phyloP scores from a whole-genome alignment of 176 grass and related monocot species.

The Cymbopogon citratus region DNA sequence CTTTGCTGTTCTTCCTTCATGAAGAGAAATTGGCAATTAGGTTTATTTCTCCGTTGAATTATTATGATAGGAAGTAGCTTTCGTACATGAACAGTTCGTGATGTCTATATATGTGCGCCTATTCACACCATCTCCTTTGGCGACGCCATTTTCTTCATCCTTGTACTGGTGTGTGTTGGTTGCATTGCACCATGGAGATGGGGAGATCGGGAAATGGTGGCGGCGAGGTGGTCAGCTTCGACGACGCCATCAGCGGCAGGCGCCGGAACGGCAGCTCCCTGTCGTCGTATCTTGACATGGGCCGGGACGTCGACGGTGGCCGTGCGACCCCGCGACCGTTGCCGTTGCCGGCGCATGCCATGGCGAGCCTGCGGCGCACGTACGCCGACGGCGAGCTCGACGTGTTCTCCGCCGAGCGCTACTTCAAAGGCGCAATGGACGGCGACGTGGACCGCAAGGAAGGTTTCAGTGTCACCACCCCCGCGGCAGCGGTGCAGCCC shows the following conservation, averaged over 20 bases:
- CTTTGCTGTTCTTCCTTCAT: constrained; percentile 12
- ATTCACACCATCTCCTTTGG: neutral
- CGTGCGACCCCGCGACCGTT: neutral
- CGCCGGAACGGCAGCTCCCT: constrained; percentile 32
- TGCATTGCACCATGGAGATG: constrained; percentile 19
- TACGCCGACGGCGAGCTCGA: constrained; percentile 65
- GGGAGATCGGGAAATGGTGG: constrained; percentile 21
- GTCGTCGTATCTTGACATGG: constrained; percentile 38
- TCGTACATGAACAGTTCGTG: neutral
- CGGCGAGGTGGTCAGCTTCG: constrained; percentile 20
- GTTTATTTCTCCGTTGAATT: neutral
- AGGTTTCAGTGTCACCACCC: neutral
- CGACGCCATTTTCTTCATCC: neutral
- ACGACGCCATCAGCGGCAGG: constrained; percentile 3
- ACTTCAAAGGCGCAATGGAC: constrained; percentile 60
- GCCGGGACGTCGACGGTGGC: neutral
- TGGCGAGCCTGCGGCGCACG: constrained; percentile 29
- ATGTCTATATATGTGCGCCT: constrained; percentile 30
- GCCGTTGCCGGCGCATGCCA: constrained; percentile 15
- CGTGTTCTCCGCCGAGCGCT: constrained; percentile 65
- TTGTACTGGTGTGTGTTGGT: neutral
- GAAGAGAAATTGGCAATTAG: constrained; percentile 19
- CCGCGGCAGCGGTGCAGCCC: neutral
- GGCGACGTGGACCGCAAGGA: neutral
- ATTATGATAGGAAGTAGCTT: neutral